Base-by-base conservation (phyloP, 2,329 filamentous ascomycete genomes). In the Dactylella cylindrospora region DNA sequence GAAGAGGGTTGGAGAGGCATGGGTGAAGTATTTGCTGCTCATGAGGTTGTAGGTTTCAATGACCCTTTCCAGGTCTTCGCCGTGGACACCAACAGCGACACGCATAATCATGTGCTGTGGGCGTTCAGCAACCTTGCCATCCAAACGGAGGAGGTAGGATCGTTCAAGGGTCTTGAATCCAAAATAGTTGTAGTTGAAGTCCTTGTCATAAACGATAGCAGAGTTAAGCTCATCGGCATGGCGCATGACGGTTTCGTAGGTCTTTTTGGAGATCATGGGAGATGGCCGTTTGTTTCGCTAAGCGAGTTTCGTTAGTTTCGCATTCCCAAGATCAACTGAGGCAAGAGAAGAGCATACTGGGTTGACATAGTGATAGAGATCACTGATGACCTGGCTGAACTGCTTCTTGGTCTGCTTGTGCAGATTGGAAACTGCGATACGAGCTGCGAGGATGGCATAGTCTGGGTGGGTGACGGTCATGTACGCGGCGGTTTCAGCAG, bases 351-450 rank as follows among this genome's bases (percentile, higher is more conserved):
- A 41, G 54, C 66, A 20, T 66, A 69, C 68, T 65, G 91, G 90
- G 78, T 98, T 98, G 75, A 95, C 79, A 75, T 96, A 98, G 78
- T 93, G 81, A 77, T 91, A 96, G 33, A 98, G 83, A 71, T 98
- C 93, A 70, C 83, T 85, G 70, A 98, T 82, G 61, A 98, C 93
- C 43, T 88, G 80, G n/a, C 93, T 97, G 79, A 94, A 98, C 74
- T 97, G 91, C 81, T 98, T 98, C 83, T 97, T 97, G 67, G 93
- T 98, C 81, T 98, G 93, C 79, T 98, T 98, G 84, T 98, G 93
- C 61, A 98, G 86, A 78, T 98, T 98, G 72, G 93, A 98, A 51
- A 98, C 93, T 69, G 93, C 93, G 72, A 98, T 97, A 77, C 93
- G 90, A 68, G 93, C 93, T 67, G 93, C 93, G 60, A 98, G 89